Evolutionary conservation across 2,329 filamentous ascomycete species (phyloP).

Genomic region (Periconia sp.): DNA sequence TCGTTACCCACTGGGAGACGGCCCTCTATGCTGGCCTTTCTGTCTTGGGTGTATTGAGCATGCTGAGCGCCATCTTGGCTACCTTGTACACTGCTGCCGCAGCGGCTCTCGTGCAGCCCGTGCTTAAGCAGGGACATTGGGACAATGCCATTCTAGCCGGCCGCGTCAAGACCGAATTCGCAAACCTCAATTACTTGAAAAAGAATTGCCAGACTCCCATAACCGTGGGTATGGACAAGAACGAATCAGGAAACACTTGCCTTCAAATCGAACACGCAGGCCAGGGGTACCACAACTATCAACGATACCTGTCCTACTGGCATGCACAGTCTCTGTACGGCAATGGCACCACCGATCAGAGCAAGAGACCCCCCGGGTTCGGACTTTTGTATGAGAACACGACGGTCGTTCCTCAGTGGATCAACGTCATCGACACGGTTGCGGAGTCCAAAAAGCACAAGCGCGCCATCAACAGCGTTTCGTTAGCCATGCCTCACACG

Average conservation of each 20-base stretch:
- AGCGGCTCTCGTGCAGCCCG: slow-evolving; percentile 73
- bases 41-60: slow-evolving; percentile 63
- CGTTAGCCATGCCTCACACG: slow-evolving; percentile 74
- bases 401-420: slow-evolving; percentile 70
- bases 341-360: slow-evolving; percentile 48
- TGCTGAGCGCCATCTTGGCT: slow-evolving; percentile 66
- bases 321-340: slow-evolving; percentile 48
- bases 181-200: slow-evolving; percentile 61
- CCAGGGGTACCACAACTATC: slow-evolving; percentile 69
- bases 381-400: slow-evolving; percentile 72
- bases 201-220: slow-evolving; percentile 65
- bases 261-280: slow-evolving; percentile 70
- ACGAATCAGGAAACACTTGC: slow-evolving; percentile 58
- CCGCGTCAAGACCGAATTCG: slow-evolving; percentile 63
- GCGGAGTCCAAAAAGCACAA: slow-evolving; percentile 52
- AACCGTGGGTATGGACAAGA: slow-evolving; percentile 40
- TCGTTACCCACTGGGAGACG: slow-evolving; percentile 69
- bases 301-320: slow-evolving; percentile 63
- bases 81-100: slow-evolving; percentile 78
- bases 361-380: slow-evolving; percentile 59
- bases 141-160: slow-evolving; percentile 56
- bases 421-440: slow-evolving; percentile 60
- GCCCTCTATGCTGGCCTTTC: slow-evolving; percentile 66
- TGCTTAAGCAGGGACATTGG: slow-evolving; percentile 60
- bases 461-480: slow-evolving; percentile 73